These are phyloP conservation scores for Aspergillus ustus DNA, from an alignment of 2,329 filamentous ascomycete species.

Conservation along the genomic window DNA sequence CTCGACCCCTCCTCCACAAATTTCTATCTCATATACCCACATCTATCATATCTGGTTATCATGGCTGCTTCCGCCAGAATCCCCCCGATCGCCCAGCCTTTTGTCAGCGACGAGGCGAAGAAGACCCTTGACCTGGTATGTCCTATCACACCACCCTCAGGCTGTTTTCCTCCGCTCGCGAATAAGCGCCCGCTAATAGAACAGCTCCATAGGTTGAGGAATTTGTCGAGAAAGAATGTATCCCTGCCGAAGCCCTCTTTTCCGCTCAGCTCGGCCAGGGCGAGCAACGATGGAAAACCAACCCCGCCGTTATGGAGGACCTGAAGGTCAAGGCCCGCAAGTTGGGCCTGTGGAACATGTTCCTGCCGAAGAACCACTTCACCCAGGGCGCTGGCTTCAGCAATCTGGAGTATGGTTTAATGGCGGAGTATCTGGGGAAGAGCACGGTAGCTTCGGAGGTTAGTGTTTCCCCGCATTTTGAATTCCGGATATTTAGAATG, in stretches of 20 bases:
- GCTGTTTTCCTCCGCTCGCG: neutral
- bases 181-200: neutral
- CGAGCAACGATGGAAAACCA: conserved; percentile 75
- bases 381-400: conserved; percentile 91
- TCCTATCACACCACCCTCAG: neutral
- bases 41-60: conserved; percentile 19
- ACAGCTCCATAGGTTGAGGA: conserved; percentile 70
- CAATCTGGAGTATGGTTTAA: conserved; percentile 95
- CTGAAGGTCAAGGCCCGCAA: conserved; percentile 82
- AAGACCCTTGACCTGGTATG: conserved; percentile 76
- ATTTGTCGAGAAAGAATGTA: conserved; percentile 96
- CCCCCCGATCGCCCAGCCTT: conserved; percentile 61
- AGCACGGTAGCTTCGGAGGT: conserved; percentile 78
- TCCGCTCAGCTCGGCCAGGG: conserved; percentile 79
- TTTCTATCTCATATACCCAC: conserved; percentile 1
- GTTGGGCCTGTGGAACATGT: conserved; percentile 97
- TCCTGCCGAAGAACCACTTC: conserved; percentile 93
- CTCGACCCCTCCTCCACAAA: neutral
- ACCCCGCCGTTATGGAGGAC: conserved; percentile 83
- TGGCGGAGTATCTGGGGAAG: conserved; percentile 94
- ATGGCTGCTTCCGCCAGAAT: conserved; percentile 60
- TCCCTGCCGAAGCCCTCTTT: conserved; percentile 80
- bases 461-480: neutral
- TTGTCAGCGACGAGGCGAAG: conserved; percentile 82
- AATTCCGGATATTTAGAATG: neutral